These are phyloP conservation scores for Ophiostoma australiae DNA, from an alignment of 2,329 filamentous ascomycete genomes.

Conservation along the genomic window DNA sequence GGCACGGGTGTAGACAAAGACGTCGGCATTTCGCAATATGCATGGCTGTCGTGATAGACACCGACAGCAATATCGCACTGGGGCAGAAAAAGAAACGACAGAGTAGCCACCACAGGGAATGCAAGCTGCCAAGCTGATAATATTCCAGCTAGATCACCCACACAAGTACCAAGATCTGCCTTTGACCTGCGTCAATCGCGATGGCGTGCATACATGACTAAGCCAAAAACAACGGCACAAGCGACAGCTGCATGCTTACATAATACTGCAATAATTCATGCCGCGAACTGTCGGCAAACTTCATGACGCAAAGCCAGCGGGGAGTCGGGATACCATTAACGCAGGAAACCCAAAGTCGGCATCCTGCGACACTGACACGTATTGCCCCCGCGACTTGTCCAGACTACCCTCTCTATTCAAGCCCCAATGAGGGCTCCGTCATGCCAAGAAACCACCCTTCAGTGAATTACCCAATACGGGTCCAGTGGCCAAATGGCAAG, in stretches of 20 bases:
- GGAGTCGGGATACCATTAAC: background rate
- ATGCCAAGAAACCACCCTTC: background rate
- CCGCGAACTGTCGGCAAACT: background rate
- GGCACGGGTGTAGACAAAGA: background rate
- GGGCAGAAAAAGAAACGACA: background rate
- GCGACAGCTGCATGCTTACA: background rate
- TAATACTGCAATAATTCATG: background rate
- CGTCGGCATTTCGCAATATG: background rate
- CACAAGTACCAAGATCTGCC: background rate
- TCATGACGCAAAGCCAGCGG: background rate
- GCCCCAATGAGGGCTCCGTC: background rate
- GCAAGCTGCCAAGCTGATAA: background rate
- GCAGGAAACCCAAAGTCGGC: background rate
- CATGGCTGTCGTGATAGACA: background rate
- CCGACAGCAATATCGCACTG: background rate
- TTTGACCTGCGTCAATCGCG: background rate
- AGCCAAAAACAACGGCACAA: background rate
- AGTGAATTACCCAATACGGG: slow-evolving; percentile 17
- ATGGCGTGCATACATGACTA: background rate
- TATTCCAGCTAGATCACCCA: background rate
- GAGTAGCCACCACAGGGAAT: background rate
- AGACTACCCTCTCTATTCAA: background rate
- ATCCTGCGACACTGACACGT: background rate
- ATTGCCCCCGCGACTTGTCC: background rate
- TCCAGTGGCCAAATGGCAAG: slow-evolving; percentile 35